phyloP scores from a whole-genome alignment of 1,284 basidiomycete species.

The Lentinula novae-zelandiae region DNA sequence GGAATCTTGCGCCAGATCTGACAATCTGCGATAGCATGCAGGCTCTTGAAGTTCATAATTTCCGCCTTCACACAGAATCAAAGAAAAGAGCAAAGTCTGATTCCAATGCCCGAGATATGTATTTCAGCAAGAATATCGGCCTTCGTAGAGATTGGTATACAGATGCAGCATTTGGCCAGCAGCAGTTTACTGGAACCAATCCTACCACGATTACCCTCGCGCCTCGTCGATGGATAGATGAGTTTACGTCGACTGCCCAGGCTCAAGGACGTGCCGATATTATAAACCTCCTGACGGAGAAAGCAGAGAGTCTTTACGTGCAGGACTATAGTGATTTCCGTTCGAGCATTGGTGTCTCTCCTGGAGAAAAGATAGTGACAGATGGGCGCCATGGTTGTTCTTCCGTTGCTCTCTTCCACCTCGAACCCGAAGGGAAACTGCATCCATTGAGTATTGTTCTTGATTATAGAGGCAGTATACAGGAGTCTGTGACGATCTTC shows the following conservation, averaged over 20 bases:
- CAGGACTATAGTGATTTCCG: slow-evolving; percentile 25
- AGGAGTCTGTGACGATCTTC: slow-evolving; percentile 23
- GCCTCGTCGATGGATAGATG: slow-evolving; percentile 15
- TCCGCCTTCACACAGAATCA: slow-evolving; percentile 11
- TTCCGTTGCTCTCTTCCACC: slow-evolving; percentile 23
- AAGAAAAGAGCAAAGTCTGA: background rate
- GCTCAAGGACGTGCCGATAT: slow-evolving; percentile 13
- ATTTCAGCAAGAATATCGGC: slow-evolving; percentile 21
- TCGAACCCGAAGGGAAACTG: slow-evolving; percentile 19
- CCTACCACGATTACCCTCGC: slow-evolving; percentile 21
- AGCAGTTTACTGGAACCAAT: slow-evolving; percentile 25
- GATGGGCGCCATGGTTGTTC: slow-evolving; percentile 20
- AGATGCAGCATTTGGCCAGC: slow-evolving; percentile 24
- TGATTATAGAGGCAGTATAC: slow-evolving; percentile 24
- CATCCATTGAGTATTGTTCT: slow-evolving; percentile 25
- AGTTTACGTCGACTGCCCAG: slow-evolving; percentile 15
- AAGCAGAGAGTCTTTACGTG: slow-evolving; percentile 16
- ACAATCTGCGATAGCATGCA: slow-evolving; percentile 14
- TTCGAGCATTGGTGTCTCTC: slow-evolving; percentile 13
- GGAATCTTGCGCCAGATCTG: background rate
- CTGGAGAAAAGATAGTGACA: slow-evolving; percentile 9
- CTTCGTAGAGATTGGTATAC: slow-evolving; percentile 24
- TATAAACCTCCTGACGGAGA: background rate
- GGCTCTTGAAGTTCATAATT: slow-evolving; percentile 14
- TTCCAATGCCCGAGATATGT: slow-evolving; percentile 16